Evolutionary conservation across 2,329 filamentous ascomycete genomes (phyloP).

Genomic region (Macrophomina tecta): DNA sequence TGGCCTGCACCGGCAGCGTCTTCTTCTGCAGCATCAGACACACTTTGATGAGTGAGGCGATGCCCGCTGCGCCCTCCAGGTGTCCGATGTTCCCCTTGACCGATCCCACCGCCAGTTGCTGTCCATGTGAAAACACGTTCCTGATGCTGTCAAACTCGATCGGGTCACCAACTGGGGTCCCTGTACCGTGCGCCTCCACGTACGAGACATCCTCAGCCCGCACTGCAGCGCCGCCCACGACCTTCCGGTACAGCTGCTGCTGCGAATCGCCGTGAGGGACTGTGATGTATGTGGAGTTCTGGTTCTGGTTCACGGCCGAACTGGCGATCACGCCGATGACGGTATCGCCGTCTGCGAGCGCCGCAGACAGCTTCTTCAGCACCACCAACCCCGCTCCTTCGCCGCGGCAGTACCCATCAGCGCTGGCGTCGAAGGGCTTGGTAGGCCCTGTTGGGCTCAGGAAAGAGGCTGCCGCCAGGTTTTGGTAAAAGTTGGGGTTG

Average conservation of each 20-base stretch:
- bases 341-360: conserved; percentile 54
- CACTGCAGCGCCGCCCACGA: conserved; percentile 1
- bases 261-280: conserved; percentile 31
- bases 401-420: conserved; percentile 60
- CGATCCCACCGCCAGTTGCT: conserved; percentile 28
- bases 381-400: conserved; percentile 57
- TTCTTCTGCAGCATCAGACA: conserved; percentile 34
- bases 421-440: conserved; percentile 41
- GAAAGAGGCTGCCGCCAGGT: conserved; percentile 48
- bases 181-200: conserved; percentile 57
- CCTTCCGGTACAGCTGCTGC: conserved; percentile 16
- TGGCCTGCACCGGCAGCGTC: conserved; percentile 34
- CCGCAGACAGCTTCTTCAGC: conserved; percentile 56
- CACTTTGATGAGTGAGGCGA: conserved; percentile 38
- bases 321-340: conserved; percentile 50
- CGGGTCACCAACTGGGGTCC: conserved; percentile 59
- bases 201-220: conserved; percentile 20
- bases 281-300: not conserved
- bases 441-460: conserved; percentile 54
- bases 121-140: not conserved
- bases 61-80: conserved; percentile 38
- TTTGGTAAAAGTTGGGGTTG: conserved; percentile 39
- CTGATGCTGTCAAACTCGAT: conserved; percentile 34
- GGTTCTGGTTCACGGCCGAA: conserved; percentile 7
- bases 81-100: conserved; percentile 40